A percentile compares a stretch with the other conserved stretches of the same genome.
Conservation (phyloP, 192 early-diverging fungal species). For the Rhizophagus prolifer region DNA sequence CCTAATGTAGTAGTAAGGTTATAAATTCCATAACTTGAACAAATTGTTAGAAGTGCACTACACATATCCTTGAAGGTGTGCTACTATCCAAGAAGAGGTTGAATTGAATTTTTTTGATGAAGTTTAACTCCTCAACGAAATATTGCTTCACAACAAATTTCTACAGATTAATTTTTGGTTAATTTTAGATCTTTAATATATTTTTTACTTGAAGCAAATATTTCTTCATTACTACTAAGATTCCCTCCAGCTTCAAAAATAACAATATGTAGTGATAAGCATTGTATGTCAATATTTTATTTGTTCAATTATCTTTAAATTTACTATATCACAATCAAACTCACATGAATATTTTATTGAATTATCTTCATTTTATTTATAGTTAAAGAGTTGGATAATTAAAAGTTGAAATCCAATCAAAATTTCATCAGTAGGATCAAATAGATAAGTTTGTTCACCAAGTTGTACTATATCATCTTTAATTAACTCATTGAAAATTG, state of each 20-base stretch:
- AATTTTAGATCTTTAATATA: constrained; percentile 2
- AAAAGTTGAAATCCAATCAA: too few species aligned
- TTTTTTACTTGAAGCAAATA: not conserved
- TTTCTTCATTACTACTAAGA: not conserved
- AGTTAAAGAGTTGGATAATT: too few species aligned
- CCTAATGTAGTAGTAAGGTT: not conserved
- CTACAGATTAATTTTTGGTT: not conserved
- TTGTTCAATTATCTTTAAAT: not conserved
- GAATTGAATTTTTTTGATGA: too few species aligned
- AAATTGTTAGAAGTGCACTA: not conserved
- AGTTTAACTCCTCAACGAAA: too few species aligned
- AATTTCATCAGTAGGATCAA: not conserved
- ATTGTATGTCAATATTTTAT: not conserved
- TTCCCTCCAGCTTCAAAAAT: constrained; percentile 1
- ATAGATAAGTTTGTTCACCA: not conserved
- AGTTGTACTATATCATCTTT: too few species aligned
- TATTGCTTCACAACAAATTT: not conserved
- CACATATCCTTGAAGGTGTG: constrained; percentile 10
- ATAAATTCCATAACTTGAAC: constrained; percentile 7
- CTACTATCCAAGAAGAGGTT: not conserved
- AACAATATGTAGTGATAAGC: not conserved
- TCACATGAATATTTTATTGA: not conserved
- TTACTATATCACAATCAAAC: not conserved
- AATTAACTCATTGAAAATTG: too few species aligned
- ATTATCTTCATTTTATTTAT: not conserved